Conservation (phyloP, 1,284 basidiomycete species). For the Cystobasidium slooffiae region DNA sequence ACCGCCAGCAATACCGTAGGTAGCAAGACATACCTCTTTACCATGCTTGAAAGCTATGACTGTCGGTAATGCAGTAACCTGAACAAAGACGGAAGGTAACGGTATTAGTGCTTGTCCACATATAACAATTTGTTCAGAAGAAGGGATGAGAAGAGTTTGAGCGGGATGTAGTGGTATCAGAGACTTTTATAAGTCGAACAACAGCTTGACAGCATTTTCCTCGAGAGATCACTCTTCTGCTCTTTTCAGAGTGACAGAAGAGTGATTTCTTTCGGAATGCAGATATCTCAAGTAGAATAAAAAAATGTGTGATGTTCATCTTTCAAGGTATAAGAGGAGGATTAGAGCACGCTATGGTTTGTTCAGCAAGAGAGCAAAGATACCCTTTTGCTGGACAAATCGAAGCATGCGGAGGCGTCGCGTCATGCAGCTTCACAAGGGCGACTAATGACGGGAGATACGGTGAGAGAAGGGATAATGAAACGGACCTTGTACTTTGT, state of each 20-base stretch:
- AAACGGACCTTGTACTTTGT: slow-evolving; percentile 39
- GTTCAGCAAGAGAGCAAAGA: no score
- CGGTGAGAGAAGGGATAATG: neutral
- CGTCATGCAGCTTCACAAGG: neutral
- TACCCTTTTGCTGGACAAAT: neutral
- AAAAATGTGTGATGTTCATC: slow-evolving; percentile 39
- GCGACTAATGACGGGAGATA: neutral
- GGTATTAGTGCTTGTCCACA: neutral
- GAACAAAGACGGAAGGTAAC: neutral
- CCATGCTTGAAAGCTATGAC: slow-evolving; percentile 45
- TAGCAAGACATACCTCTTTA: slow-evolving; percentile 21
- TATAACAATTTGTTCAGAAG: neutral
- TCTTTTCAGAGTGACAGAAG: neutral
- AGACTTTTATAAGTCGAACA: slow-evolving; percentile 9
- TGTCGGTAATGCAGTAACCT: slow-evolving; percentile 37
- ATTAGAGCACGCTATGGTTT: no score
- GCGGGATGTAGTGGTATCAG: slow-evolving; percentile 14
- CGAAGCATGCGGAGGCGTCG: neutral
- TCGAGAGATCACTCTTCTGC: neutral
- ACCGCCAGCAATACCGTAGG: neutral
- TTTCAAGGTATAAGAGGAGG: neutral
- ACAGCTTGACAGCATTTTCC: slow-evolving; percentile 22
- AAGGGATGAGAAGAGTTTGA: slow-evolving; percentile 8
- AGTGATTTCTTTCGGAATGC: neutral
- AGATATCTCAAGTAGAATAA: slow-evolving; percentile 46